Base-by-base conservation (phyloP, 495 filamentous ascomycete species). In the Sordaria brevicollis region DNA sequence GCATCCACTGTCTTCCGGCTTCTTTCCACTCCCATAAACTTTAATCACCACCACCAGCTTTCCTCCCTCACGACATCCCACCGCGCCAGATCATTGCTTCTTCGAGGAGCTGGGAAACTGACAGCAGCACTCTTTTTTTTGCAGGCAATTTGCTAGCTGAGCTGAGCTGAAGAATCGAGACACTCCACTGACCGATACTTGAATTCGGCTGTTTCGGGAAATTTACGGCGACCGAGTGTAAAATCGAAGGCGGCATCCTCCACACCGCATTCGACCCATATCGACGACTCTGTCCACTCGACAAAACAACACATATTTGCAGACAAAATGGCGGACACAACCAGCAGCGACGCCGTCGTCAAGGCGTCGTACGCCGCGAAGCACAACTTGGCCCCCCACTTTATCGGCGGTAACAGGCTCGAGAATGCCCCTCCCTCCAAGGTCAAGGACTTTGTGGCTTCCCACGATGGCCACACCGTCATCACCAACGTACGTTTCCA, bases 381-480 rank as follows among this genome's bases (percentile, higher is more conserved):
- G 80, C 86, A 91, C 82, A 89, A 92, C 73, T 75, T 99, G 35
- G 86, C 93, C 33, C 84, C 91, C 80, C 95, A 99, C 84, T 99
- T 97, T 81, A 94, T 98, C 78, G 95, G 95, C 73, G 93, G 94
- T 54, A 97, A 97, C 80, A 88, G 88, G 76, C 82, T 99, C 71
- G 88, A 88, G 39, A 90, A 88, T 76, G 94, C 95, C 41, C 76
- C 88, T 29, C 84, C 93, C 19, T 89, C 93, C 68, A 86, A 85
- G 73, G 92, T 98, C 33, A 97, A 95, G 85, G 94, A 99, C 76
- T 99, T 98, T 78, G 94, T 99, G 39, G 88, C 93, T 34, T 81
- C 83, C 19, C 86, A 97, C 81, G 91, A 93, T 76, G 95, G 96
- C 69, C 95, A 99, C 84, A 98, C 95, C 17, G 93, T 97, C 74